Evolutionary conservation across 352 stramenopile species (phyloP).

Genomic region (Aphanomyces cochlioides): DNA sequence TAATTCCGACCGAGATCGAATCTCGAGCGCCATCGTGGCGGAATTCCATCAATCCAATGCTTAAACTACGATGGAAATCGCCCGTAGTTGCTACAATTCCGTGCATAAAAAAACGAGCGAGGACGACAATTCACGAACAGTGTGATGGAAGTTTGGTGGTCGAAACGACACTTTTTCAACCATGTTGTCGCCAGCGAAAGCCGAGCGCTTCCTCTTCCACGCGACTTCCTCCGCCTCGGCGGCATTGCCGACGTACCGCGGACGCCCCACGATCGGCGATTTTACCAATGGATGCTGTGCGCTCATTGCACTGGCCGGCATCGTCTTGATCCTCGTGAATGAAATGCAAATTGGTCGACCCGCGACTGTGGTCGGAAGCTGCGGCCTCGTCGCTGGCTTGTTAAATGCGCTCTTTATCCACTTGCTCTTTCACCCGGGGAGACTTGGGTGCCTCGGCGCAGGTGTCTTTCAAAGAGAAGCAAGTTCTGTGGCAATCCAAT

Average conservation of each 20-base stretch:
- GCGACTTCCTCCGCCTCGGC: neutral
- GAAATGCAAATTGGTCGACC: neutral
- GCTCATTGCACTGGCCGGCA: neutral
- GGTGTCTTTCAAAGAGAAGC: neutral
- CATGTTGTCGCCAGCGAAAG: conserved; percentile 12
- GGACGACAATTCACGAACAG: no score
- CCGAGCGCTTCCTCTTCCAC: conserved; percentile 11
- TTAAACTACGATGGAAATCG: no score
- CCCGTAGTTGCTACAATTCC: no score
- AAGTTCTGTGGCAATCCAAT: neutral
- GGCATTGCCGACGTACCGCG: neutral
- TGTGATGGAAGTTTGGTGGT: no score
- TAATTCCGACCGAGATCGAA: no score
- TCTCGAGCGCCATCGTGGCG: no score
- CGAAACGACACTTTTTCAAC: neutral
- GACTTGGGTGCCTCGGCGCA: conserved; percentile 3
- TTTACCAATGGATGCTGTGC: neutral
- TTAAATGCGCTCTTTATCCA: conserved; percentile 9
- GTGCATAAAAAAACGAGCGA: no score
- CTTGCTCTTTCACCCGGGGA: neutral
- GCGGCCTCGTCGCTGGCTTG: neutral
- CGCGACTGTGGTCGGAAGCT: neutral
- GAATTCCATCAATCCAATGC: no score
- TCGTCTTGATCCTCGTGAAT: neutral
- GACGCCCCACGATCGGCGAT: neutral